Evolutionary conservation across 805 yeast genomes (phyloP), one percentile per base, ranked within the genome.

Genomic region (Candida multigemmis): DNA sequence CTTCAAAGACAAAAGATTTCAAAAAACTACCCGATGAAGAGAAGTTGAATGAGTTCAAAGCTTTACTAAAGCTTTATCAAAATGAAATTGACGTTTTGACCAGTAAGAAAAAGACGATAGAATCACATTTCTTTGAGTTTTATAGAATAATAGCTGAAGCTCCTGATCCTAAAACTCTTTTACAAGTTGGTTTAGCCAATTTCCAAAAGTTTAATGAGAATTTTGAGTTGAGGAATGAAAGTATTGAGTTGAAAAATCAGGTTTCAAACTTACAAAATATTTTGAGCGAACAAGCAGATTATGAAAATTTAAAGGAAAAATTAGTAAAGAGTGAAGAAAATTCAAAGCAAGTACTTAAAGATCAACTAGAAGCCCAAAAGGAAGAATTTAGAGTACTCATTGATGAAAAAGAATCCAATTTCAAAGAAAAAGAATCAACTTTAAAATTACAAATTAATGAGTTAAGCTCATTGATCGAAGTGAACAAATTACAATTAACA

Each of bases 131-230:
- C 43, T 71, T 86, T 47, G 74, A 76, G 12, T 62, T 83, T 13
- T 89, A 89, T 56, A 62, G 83, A 30, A 62, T 74, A 10, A 56
- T 89, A 4, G 83, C 86, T 4, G 95, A 87, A 48, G 87, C 93
- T 0, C 96, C 96, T 0, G 96, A 89, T 55, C 97, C 97, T 1
- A 72, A 68, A 35, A 93, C 94, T 4, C 51, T 87, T 22, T 56
- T 89, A 32, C 81, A 80, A 40, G 67, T 74, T 20, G 72, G 87
- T 1, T 46, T 81, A 15, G 83, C 77, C 26, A 70, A 83, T 4
- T 71, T 79, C 6, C 50, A 66, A 3, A 67, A 70, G 12, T 60
- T 67, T 1, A 59, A 67, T 12, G 84, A 81, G 27, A 55, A 68
- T 5, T 67, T 64, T 3, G 51, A 52, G 7, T 51, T 81, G 25